A percentile compares a stretch with the other conserved stretches of the same genome.
Conservation (phyloP, 2,329 filamentous ascomycete genomes). For the Periconia digitata region DNA sequence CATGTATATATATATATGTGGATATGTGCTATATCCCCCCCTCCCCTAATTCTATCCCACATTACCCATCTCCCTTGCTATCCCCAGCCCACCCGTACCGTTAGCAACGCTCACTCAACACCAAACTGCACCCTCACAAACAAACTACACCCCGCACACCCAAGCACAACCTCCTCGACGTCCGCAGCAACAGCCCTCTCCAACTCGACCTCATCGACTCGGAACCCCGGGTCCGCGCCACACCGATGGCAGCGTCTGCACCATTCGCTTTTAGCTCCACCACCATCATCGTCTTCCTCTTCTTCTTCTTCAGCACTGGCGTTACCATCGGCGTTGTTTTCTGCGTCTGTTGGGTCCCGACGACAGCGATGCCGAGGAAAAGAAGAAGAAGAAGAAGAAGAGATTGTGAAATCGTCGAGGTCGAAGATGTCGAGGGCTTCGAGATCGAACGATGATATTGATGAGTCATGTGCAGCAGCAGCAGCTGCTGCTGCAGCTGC, state of each 20-base stretch:
- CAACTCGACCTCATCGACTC: conserved; percentile 57
- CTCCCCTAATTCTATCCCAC: too few species aligned
- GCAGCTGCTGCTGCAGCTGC: background rate
- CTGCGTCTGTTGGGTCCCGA: background rate
- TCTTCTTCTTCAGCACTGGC: background rate
- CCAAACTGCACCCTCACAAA: conserved; percentile 64
- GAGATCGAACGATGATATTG: background rate
- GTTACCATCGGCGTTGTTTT: too few species aligned
- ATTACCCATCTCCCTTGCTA: too few species aligned
- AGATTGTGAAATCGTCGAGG: background rate
- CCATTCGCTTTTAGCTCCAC: conserved; percentile 46
- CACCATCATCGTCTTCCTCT: conserved; percentile 3
- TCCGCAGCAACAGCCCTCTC: conserved; percentile 54
- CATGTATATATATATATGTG: too few species aligned
- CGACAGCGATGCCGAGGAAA: too few species aligned
- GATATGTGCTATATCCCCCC: too few species aligned
- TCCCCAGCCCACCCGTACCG: conserved; percentile 36
- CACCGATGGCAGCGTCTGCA: conserved; percentile 56
- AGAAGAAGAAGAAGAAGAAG: background rate
- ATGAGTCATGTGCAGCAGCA: background rate
- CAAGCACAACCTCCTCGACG: conserved; percentile 60
- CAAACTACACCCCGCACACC: conserved; percentile 65
- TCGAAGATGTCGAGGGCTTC: background rate
- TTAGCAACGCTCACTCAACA: too few species aligned
- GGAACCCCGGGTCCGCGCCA: conserved; percentile 59